Evolutionary conservation across 164 flowering plant genomes (phyloP).

Genomic region (Berberis thunbergii): DNA sequence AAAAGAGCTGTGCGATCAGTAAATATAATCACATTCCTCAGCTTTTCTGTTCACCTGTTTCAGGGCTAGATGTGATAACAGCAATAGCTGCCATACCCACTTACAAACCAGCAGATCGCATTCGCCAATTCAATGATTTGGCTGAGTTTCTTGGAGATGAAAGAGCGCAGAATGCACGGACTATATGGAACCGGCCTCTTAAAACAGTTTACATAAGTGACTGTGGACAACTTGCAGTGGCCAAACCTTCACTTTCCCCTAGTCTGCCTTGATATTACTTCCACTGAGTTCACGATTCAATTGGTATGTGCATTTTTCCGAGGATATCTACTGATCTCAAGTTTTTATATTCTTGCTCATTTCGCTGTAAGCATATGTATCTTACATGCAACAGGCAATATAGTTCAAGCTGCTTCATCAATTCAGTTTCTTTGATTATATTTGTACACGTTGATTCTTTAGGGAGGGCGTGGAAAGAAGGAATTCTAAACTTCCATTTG

Average conservation of each 20-base stretch:
- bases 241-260: conserved; percentile 77
- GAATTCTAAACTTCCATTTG: no score
- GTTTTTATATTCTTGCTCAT: no score
- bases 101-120: conserved; percentile 66
- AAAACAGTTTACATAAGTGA: conserved; percentile 78
- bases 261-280: conserved; percentile 43
- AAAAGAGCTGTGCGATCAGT: no score
- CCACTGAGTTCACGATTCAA: conserved; percentile 1
- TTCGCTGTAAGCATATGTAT: no score
- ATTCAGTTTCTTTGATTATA: no score
- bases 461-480: no score
- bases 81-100: conserved; percentile 79
- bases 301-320: background rate
- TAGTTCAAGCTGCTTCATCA: no score
- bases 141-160: conserved; percentile 88
- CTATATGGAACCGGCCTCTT: conserved; percentile 79
- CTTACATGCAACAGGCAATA: no score
- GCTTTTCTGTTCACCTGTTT: conserved; percentile 4
- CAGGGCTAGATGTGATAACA: conserved; percentile 86
- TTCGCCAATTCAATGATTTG: conserved; percentile 72
- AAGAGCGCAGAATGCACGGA: conserved; percentile 84
- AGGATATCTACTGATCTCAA: no score
- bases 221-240: conserved; percentile 80
- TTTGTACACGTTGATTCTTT: no score
- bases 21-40: no score